These are phyloP conservation scores for Talaromyces funiculosus DNA, from an alignment of 2,329 filamentous ascomycete genomes.

Conservation along the genomic window DNA sequence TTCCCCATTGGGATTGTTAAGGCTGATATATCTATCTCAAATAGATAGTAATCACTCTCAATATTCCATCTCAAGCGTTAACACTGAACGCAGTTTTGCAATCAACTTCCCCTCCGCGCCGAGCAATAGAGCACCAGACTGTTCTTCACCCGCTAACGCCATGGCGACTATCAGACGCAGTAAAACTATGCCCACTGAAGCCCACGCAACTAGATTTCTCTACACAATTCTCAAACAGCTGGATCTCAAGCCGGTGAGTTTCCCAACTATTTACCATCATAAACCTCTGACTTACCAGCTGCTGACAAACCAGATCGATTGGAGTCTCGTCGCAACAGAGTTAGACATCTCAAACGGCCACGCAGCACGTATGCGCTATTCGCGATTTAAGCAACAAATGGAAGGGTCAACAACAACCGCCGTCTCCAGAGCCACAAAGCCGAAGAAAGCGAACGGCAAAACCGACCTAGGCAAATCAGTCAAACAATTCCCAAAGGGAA, in stretches of 20 bases:
- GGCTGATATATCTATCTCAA: not conserved
- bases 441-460: slow-evolving; percentile 25
- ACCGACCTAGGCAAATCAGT: slow-evolving; percentile 17
- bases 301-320: slow-evolving; percentile 43
- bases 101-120: not conserved
- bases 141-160: not conserved
- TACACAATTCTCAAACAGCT: slow-evolving; percentile 53
- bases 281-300: not conserved
- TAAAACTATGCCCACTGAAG: slow-evolving; percentile 45
- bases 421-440: slow-evolving; percentile 15
- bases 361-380: slow-evolving; percentile 54
- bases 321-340: slow-evolving; percentile 46
- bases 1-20: not conserved
- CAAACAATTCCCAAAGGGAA: slow-evolving; percentile 17
- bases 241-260: slow-evolving; percentile 46
- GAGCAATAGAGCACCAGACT: not conserved
- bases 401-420: slow-evolving; percentile 36
- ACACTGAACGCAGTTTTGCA: not conserved
- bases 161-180: slow-evolving; percentile 35
- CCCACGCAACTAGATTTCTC: slow-evolving; percentile 47
- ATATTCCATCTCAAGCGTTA: not conserved
- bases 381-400: slow-evolving; percentile 50
- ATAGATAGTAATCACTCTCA: not conserved
- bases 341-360: slow-evolving; percentile 52
- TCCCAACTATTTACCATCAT: not conserved